phyloP scores from a whole-genome alignment of 257 asterid genomes.

The Salvia hispanica region DNA sequence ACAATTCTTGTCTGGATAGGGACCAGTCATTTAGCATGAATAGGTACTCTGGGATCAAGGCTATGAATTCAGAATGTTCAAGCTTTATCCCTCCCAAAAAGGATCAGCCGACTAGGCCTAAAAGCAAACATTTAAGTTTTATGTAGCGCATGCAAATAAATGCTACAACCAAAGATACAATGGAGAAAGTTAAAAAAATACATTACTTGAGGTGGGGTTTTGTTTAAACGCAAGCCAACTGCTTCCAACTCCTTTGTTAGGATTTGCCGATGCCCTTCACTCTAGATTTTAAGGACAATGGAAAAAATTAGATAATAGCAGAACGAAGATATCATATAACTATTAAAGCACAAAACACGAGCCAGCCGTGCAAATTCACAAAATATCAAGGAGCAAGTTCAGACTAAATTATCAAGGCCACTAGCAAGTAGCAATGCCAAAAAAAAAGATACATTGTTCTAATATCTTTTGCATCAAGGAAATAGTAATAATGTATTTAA shows the following conservation, averaged over 20 bases:
- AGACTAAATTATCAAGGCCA: background rate
- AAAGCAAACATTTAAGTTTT: slow-evolving; percentile 5
- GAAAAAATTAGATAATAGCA: slow-evolving; percentile 27
- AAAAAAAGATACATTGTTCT: background rate
- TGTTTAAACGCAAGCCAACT: slow-evolving; percentile 96
- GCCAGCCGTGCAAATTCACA: background rate
- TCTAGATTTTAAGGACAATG: slow-evolving; percentile 48
- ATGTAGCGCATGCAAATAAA: slow-evolving; percentile 4
- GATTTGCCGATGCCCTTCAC: slow-evolving; percentile 99
- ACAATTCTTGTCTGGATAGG: slow-evolving; percentile 1
- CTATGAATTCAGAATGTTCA: background rate
- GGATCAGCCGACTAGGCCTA: slow-evolving; percentile 1
- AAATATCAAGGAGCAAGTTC: slow-evolving; percentile 6
- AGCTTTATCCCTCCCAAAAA: background rate
- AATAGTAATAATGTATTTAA: background rate
- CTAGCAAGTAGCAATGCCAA: slow-evolving; percentile 17
- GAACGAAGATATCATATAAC: background rate
- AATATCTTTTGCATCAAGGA: background rate
- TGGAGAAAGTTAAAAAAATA: slow-evolving; percentile 21
- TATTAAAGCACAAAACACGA: background rate
- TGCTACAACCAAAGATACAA: slow-evolving; percentile 18
- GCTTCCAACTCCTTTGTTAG: slow-evolving; percentile 96
- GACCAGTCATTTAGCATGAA: slow-evolving; percentile 5
- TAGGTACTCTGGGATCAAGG: no score
- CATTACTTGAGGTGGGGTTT: slow-evolving; percentile 90